Evolutionary conservation across 371 early-diverging fungal species (phyloP), one percentile per base, ranked within the genome.

Genomic region (Saksenaea vasiformis): DNA sequence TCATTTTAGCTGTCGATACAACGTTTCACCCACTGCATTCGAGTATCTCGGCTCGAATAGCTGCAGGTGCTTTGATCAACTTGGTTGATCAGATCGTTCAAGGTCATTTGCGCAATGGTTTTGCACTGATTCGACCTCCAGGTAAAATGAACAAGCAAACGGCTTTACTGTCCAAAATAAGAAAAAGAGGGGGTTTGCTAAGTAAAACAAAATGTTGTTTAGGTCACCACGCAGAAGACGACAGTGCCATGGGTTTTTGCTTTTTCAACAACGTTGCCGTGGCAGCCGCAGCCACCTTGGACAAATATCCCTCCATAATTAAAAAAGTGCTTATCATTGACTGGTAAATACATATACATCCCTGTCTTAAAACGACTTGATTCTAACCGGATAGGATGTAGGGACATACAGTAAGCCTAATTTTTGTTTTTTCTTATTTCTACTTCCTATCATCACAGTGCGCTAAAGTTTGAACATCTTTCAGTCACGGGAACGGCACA

Each of bases 211-310:
- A 56, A 22, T 19, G 22, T 19, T 22, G 19, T 22, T 56, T 61
- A 77, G 80, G 82, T 1, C 90, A 89, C 70, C 90, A 89, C 60
- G 87, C 90, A 17, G 88, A 89, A 69, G 77, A 81, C 51, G 82
- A 87, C 62, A 76, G 74, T 34, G 87, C 85, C 13, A 89, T 86
- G 89, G 90, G 90, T 5, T 89, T 84, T 66, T 89, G 90, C 53
- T 84, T 86, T 56, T 88, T 83, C 67, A 89, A 89, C 66, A 89
- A 88, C 65, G 87, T 87, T 7, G 89, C 87, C 14, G 84, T 89
- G 34, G 86, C 89, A 9, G 88, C 83, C 11, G 73, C 81, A 13
- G 65, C 78, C 19, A 79, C 84, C 0, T 38, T 87, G 26, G 74
- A 77, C 24, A 80, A 76, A 60, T 77, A 85, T 61, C 74, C 85